Evolutionary conservation across 768 basidiomycete genomes (phyloP), one percentile per base, ranked within the genome.

Genomic region (Cubamyces lactineus): DNA sequence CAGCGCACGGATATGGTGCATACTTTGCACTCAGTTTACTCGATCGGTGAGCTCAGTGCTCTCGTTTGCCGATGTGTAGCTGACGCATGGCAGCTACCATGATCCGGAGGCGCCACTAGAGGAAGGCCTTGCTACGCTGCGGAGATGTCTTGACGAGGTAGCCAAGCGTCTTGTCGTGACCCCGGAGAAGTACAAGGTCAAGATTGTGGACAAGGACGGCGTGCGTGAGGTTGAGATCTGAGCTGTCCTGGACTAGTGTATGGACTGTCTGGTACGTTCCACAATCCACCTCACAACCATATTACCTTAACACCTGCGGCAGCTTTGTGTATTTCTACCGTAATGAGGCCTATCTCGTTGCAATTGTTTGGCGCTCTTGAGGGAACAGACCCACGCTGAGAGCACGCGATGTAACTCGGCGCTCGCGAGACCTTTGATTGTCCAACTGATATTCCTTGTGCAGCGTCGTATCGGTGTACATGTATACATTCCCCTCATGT

Each of bases 21-120:
- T 97, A 95, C 77, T 97, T 98, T 75, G 89, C 87, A 11, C 77
- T 98, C 67, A 87, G 89, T 84, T 90, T 96, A 72, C 82, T 98
- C 57, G 97, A 99, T 72, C 82, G 92, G 92, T 92, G 59, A 41
- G 84, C 72, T 17, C 16, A 19, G 3, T 34, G n/a, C 1, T 12
- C 21, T 11, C 34, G 39, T 43, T 45, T 34, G 17, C 6, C 17
- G 47, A 43, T 39, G 47, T 26, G 7, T 23, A 58, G 58, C 45
- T 60, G 7, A 72, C 51, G 19, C 28, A 51, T 15, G 45, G 11
- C 59, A 93, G 92, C 66, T 98, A 97, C 75, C 96, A 98, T 73
- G 85, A 94, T 74, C 94, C 95, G 0, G 87, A 92, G 42, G 94
- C 90, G 30, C 74, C 86, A 2, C 75, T 94, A 21, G 92, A 94